These are phyloP conservation scores for Fusarium concolor DNA, from an alignment of 2,329 filamentous ascomycete species.

Conservation along the genomic window DNA sequence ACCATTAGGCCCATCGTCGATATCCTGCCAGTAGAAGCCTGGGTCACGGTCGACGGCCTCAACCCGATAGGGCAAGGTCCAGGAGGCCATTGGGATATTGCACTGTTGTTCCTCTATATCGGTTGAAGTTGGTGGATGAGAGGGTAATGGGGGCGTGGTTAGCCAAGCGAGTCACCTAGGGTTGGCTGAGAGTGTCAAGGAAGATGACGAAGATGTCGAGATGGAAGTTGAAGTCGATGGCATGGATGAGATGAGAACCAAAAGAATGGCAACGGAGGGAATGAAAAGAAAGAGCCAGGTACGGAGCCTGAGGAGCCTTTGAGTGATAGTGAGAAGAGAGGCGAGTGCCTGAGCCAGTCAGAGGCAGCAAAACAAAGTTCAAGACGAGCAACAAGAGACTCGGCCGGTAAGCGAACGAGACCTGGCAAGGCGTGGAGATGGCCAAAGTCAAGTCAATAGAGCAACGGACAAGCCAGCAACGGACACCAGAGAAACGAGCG, in stretches of 20 bases:
- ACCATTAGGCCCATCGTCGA: constrained; percentile 48
- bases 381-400: constrained; percentile 39
- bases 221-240: constrained; percentile 34
- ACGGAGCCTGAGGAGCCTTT: constrained; percentile 18
- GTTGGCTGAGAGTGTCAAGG: constrained; percentile 32
- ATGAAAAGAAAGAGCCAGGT: constrained; percentile 34
- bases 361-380: constrained; percentile 44
- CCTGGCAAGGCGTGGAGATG: constrained; percentile 37
- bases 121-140: constrained; percentile 17
- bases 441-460: constrained; percentile 43
- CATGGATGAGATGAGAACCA: constrained; percentile 37
- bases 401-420: constrained; percentile 41
- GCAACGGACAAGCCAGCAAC: constrained; percentile 39
- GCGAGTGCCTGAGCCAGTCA: constrained; percentile 37
- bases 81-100: constrained; percentile 50
- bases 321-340: constrained; percentile 39
- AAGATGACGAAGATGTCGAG: constrained; percentile 33
- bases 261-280: constrained; percentile 32
- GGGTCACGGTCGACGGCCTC: constrained; percentile 52
- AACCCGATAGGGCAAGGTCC: constrained; percentile 51
- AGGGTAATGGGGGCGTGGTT: constrained; percentile 23
- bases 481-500: constrained; percentile 42
- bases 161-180: constrained; percentile 41
- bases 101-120: constrained; percentile 12
- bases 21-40: constrained; percentile 52